phyloP scores from a whole-genome alignment of 805 yeast genomes.

The Wickerhamiella dianesei region DNA sequence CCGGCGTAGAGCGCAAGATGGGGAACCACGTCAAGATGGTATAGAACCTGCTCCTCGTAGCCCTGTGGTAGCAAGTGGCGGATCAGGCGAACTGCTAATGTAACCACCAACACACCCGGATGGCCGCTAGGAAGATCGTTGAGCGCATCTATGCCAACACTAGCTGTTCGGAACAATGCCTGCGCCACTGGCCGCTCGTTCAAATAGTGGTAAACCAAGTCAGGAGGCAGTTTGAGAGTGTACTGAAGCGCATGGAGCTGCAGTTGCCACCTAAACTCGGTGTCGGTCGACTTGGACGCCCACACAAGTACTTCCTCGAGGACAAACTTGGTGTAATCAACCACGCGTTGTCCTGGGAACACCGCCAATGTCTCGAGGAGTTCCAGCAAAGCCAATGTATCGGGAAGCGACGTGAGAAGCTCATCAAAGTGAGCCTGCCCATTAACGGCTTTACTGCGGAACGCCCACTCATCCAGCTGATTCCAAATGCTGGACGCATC shows the following conservation, averaged over 20 bases:
- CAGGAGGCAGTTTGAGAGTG: constrained; percentile 31
- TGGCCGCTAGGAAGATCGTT: constrained; percentile 28
- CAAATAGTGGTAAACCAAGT: constrained; percentile 40
- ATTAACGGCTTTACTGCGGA: no score
- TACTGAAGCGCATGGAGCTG: constrained; percentile 18
- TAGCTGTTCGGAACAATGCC: constrained; percentile 42
- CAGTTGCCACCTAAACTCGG: constrained; percentile 12
- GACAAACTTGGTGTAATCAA: constrained; percentile 51
- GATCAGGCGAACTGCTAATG: constrained; percentile 33
- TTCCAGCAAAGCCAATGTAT: constrained; percentile 46
- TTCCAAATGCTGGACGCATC: constrained; percentile 12
- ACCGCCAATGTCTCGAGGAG: constrained; percentile 34
- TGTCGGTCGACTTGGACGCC: constrained; percentile 26
- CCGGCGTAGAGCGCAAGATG: constrained; percentile 68
- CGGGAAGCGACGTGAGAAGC: constrained; percentile 39
- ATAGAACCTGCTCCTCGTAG: constrained; percentile 50
- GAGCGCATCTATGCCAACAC: constrained; percentile 47
- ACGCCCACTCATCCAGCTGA: constrained; percentile 5
- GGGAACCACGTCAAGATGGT: constrained; percentile 57
- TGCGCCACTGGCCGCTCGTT: constrained; percentile 46
- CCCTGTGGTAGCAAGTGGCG: constrained; percentile 18
- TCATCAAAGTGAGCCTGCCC: constrained; percentile 31
- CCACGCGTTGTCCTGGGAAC: not conserved
- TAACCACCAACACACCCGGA: constrained; percentile 28
- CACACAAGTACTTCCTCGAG: constrained; percentile 53